Evolutionary conservation across 2,329 filamentous ascomycete species (phyloP), one percentile per base, ranked within the genome.

Genomic region (Clonostachys solani): DNA sequence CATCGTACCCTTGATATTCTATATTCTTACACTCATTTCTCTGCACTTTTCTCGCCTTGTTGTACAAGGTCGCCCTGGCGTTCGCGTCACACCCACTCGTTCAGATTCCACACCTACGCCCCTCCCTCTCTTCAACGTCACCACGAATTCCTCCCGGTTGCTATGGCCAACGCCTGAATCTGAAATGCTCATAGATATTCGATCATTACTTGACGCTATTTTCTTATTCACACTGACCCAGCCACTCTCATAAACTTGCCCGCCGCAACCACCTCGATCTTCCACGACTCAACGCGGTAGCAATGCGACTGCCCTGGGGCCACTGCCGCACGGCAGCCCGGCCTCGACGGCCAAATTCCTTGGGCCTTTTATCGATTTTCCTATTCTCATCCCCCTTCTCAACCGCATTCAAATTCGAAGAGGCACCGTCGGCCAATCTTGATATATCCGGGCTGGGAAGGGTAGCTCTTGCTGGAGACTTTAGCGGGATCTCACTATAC

Each of bases 401-500:
- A 41, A 60, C 66, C 19, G 80, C 80, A 37, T 67, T 84, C 51
- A 75, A 71, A 33, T 86, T 89, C 64, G 79, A 73, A 42, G 65
- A 80, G 13, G 77, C 82, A 37, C 82, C 89, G 4, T 72, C 81
- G 13, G 74, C 87, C 48, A 84, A 92, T 59, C 80, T 99, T 61
- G 87, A 95, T 62, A 78, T 96, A 49, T 80, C 78, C 29, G 73
- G 83, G 48, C 74, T 99, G 35, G 94, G 94, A 49, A 83, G 87
- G 57, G 84, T 96, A 55, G 91, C 88, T 47, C 77, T 99, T 49
- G 87, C 84, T 2, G 94, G 94, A 57, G 86, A 96, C 67, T 99
- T 96, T 64, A 83, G 89, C 59, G 89, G 91, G 47, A 87, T 97
- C 58, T 96, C 94, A 12, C 73, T 96, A 37, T 97, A 94, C 71